These are phyloP conservation scores for Parachaetomium inaequale DNA, from an alignment of 495 filamentous ascomycete genomes.

Conservation along the genomic window DNA sequence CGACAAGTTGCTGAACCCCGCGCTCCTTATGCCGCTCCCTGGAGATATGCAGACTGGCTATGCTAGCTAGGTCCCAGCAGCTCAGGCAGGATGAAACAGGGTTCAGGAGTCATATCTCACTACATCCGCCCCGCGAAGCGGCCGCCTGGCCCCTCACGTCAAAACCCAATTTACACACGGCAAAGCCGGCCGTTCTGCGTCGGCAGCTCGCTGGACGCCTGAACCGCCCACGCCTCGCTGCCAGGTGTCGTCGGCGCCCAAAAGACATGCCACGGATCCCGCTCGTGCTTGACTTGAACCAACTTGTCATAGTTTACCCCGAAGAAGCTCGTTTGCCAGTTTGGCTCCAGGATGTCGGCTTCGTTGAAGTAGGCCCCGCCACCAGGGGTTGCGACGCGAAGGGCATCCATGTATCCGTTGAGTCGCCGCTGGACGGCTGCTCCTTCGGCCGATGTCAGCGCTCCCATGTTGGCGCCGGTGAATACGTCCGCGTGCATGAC, in stretches of 20 bases:
- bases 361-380: conserved; percentile 48
- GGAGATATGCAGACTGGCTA: neutral
- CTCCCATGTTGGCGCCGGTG: conserved; percentile 19
- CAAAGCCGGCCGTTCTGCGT: conserved; percentile 36
- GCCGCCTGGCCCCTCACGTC: neutral
- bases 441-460: neutral
- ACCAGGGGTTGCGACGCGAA: conserved; percentile 28
- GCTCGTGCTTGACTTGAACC: conserved; percentile 47
- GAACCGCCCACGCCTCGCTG: conserved; percentile 46
- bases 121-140: neutral
- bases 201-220: conserved; percentile 15
- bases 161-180: neutral
- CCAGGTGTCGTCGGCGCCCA: conserved; percentile 53
- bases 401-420: conserved; percentile 10
- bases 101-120: neutral
- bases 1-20: conserved; percentile 10
- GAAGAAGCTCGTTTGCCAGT: conserved; percentile 59
- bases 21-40: neutral
- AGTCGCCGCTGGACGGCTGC: conserved; percentile 6
- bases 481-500: conserved; percentile 54
- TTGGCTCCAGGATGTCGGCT: conserved; percentile 51
- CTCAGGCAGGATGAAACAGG: neutral
- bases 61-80: neutral
- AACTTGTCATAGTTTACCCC: conserved; percentile 51
- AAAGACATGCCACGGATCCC: conserved; percentile 52